Percentiles rank a stretch among this genome's conserved stretches.
Conservation (phyloP, 208 protist genomes). For the Phytomonas serpens region DNA sequence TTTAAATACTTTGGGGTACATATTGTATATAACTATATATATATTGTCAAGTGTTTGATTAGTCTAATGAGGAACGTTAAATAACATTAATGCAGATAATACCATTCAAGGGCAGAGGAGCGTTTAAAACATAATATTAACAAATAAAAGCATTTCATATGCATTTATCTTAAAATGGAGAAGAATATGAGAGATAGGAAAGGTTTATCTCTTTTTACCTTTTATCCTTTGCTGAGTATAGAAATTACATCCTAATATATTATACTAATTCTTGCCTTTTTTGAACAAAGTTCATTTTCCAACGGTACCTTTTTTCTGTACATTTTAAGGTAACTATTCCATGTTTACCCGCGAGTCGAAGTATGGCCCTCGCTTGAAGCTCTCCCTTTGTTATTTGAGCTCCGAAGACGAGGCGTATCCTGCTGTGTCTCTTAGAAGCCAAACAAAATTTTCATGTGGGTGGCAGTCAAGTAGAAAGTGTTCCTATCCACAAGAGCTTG, state of each 20-base stretch:
- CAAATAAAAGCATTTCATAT: neutral
- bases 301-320: slow-evolving; percentile 6
- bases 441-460: slow-evolving; percentile 44
- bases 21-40: neutral
- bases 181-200: neutral
- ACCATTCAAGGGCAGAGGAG: neutral
- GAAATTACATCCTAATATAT: slow-evolving; percentile 11
- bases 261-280: slow-evolving; percentile 9
- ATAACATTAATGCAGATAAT: slow-evolving; percentile 7
- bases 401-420: slow-evolving; percentile 69
- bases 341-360: slow-evolving; percentile 45
- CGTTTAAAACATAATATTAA: neutral
- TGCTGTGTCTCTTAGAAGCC: slow-evolving; percentile 35
- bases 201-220: neutral
- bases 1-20: neutral
- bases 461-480: slow-evolving; percentile 84
- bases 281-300: slow-evolving; percentile 3
- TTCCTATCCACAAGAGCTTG: slow-evolving; percentile 83
- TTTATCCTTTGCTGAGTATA: slow-evolving; percentile 3
- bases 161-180: neutral
- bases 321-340: neutral
- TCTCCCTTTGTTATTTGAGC: slow-evolving; percentile 70
- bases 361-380: slow-evolving; percentile 55
- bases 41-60: neutral
- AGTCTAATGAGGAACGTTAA: neutral